These are phyloP conservation scores for Gossypium ekmanianum DNA, from an alignment of 345 rosid species.

Conservation along the genomic window DNA sequence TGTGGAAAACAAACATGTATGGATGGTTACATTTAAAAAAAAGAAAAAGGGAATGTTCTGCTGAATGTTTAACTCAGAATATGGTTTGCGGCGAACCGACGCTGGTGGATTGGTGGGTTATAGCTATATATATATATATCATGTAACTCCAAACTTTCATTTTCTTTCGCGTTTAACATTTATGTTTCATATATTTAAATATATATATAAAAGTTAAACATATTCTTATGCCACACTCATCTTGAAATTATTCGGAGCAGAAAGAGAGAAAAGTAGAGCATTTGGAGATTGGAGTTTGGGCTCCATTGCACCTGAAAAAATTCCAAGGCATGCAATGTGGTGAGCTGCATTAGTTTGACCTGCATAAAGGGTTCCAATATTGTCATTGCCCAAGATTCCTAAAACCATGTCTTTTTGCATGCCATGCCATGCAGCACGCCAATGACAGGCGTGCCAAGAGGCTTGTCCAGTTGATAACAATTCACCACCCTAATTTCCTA, in stretches of 20 bases:
- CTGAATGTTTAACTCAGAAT: slow-evolving; percentile 19
- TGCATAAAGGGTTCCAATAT: background rate
- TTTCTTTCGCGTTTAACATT: background rate
- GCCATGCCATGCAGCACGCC: background rate
- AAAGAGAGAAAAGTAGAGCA: background rate
- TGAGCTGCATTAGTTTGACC: slow-evolving; percentile 7
- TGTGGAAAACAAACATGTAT: background rate
- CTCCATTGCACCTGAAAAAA: slow-evolving; percentile 2
- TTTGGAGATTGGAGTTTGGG: background rate
- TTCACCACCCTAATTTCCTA: background rate
- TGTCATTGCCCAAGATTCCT: background rate
- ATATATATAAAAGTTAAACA: background rate
- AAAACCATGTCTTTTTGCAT: background rate
- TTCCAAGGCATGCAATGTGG: background rate
- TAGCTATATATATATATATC: background rate
- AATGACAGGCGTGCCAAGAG: background rate
- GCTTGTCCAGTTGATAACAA: background rate
- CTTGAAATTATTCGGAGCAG: too few relatives aligned
- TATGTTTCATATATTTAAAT: background rate
- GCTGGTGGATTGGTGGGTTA: slow-evolving; percentile 26
- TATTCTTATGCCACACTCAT: background rate
- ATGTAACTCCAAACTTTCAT: background rate
- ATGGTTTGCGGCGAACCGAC: slow-evolving; percentile 56
- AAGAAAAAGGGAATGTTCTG: slow-evolving; percentile 26
- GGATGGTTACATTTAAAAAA: background rate